Conservation (phyloP, 2,329 filamentous ascomycete species). For the Sporothrix humicola region DNA sequence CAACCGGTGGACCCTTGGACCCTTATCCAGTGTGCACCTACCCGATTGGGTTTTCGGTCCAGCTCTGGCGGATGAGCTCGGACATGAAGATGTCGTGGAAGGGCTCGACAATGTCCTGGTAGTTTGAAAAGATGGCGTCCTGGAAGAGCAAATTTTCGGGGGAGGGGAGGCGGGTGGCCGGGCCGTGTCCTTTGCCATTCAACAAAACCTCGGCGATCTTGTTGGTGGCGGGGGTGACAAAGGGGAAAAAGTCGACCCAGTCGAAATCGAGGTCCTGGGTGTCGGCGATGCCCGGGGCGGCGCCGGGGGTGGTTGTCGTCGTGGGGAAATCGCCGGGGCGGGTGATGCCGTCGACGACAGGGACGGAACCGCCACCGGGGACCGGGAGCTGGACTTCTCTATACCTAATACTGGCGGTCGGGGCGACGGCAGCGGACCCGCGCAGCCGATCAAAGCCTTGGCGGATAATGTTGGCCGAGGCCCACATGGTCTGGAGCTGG, state of each 20-base stretch:
- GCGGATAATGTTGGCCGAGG: constrained; percentile 25
- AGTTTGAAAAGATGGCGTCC: constrained; percentile 25
- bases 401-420: constrained; percentile 3
- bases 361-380: background rate
- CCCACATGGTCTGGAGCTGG: constrained; percentile 28
- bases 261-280: constrained; percentile 18
- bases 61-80: constrained; percentile 24
- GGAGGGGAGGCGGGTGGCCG: constrained; percentile 25
- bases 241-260: constrained; percentile 29
- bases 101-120: constrained; percentile 26
- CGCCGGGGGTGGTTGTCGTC: background rate
- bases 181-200: constrained; percentile 22
- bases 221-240: constrained; percentile 29
- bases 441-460: constrained; percentile 26
- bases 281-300: background rate
- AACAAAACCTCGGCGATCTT: constrained; percentile 23
- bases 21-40: background rate
- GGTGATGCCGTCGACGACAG: background rate
- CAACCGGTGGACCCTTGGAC: no score
- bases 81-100: constrained; percentile 25
- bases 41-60: background rate
- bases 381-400: background rate
- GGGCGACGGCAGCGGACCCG: background rate
- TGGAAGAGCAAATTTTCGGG: constrained; percentile 15
- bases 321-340: background rate